These are phyloP conservation scores for Xylaria sp. DNA, from an alignment of 2,329 filamentous ascomycete species.

Conservation along the genomic window DNA sequence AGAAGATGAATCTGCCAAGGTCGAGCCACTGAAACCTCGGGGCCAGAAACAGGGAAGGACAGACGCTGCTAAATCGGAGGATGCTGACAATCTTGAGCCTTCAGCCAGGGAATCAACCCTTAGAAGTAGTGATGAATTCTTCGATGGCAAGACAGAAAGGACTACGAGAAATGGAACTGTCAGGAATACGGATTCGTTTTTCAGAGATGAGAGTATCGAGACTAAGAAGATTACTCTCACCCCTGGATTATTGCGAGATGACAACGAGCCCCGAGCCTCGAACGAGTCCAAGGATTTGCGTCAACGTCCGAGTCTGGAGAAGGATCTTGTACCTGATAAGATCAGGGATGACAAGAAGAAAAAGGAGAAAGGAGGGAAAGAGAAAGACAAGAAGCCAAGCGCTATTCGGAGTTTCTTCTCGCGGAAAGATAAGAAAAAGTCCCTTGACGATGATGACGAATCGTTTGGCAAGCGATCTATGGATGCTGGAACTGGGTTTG, in stretches of 20 bases:
- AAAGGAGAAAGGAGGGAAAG: slow-evolving; percentile 68
- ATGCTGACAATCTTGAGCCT: slow-evolving; percentile 48
- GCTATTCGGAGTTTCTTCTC: slow-evolving; percentile 69
- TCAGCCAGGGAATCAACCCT: slow-evolving; percentile 42
- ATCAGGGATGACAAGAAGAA: slow-evolving; percentile 72
- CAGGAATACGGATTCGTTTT: slow-evolving; percentile 94
- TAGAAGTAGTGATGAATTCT: slow-evolving; percentile 73
- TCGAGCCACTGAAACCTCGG: slow-evolving; percentile 65
- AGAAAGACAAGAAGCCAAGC: slow-evolving; percentile 58
- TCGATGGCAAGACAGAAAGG: slow-evolving; percentile 64
- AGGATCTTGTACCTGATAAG: slow-evolving; percentile 58
- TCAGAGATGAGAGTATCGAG: slow-evolving; percentile 93
- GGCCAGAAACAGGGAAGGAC: slow-evolving; percentile 54
- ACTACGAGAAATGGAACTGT: slow-evolving; percentile 86
- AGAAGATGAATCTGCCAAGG: slow-evolving; percentile 64
- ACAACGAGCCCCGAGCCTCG: slow-evolving; percentile 62
- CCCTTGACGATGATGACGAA: slow-evolving; percentile 67
- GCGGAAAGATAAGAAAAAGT: slow-evolving; percentile 69
- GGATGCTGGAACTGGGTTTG: slow-evolving; percentile 57
- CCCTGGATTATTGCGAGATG: slow-evolving; percentile 89
- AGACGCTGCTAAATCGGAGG: slow-evolving; percentile 50
- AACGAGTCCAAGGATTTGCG: slow-evolving; percentile 59
- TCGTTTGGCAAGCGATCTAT: slow-evolving; percentile 70
- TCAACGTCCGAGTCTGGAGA: slow-evolving; percentile 68
- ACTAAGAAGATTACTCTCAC: slow-evolving; percentile 98